These are phyloP conservation scores for Leccinum pellstonianum DNA, from an alignment of 768 basidiomycete species.

Conservation along the genomic window DNA sequence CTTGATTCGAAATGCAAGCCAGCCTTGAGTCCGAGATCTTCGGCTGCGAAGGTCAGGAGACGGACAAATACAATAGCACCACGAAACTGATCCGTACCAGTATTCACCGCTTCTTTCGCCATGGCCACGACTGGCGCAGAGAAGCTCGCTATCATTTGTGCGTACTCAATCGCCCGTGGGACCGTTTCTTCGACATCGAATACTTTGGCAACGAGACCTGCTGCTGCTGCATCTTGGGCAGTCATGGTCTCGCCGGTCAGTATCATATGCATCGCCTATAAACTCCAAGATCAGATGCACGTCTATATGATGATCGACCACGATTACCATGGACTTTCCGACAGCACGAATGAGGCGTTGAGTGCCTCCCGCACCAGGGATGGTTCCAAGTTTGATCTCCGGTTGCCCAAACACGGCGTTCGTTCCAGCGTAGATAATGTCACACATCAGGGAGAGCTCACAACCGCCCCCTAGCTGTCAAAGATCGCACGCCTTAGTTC, in stretches of 20 bases:
- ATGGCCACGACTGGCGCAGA: slow-evolving; percentile 33
- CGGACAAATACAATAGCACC: background rate
- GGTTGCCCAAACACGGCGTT: slow-evolving; percentile 92
- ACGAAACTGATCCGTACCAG: slow-evolving; percentile 29
- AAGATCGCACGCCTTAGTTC: slow-evolving; percentile 25
- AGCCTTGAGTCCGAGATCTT: slow-evolving; percentile 44
- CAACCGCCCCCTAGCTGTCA: slow-evolving; percentile 91
- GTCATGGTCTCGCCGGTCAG: slow-evolving; percentile 47
- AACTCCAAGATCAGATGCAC: background rate
- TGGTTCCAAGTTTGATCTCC: slow-evolving; percentile 92
- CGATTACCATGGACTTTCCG: slow-evolving; percentile 64
- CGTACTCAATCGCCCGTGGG: slow-evolving; percentile 43
- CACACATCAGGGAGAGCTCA: slow-evolving; percentile 94
- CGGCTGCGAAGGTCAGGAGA: slow-evolving; percentile 30
- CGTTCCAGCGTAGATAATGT: slow-evolving; percentile 87
- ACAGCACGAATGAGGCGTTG: slow-evolving; percentile 83
- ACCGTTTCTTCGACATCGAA: slow-evolving; percentile 41
- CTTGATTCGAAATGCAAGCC: slow-evolving; percentile 48
- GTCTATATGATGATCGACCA: background rate
- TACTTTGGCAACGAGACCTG: slow-evolving; percentile 49
- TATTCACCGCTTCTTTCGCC: slow-evolving; percentile 53
- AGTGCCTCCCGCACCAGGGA: slow-evolving; percentile 92
- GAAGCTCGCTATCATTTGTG: slow-evolving; percentile 33
- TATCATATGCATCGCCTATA: slow-evolving; percentile 55
- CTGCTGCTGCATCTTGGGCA: slow-evolving; percentile 44